phyloP scores from a whole-genome alignment of 2,329 filamentous ascomycete species.

The Talaromyces sp. region DNA sequence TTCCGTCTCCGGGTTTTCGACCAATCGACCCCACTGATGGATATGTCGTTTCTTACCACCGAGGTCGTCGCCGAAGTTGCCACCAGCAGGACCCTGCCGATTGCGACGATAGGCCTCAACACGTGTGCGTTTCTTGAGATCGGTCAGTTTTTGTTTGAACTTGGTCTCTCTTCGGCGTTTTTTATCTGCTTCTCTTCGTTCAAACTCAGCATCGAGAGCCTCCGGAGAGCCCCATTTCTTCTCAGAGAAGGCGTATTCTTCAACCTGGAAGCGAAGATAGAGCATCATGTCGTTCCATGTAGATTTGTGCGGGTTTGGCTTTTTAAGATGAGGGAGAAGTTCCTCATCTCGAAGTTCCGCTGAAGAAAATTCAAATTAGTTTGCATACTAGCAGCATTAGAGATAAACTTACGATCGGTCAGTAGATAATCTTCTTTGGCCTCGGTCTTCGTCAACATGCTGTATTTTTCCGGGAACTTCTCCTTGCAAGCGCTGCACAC shows the following conservation, averaged over 20 bases:
- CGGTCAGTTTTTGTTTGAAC: conserved; percentile 81
- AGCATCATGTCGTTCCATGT: conserved; percentile 99
- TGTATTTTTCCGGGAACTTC: conserved; percentile 85
- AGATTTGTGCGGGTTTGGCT: conserved; percentile 90
- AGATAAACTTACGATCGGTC: conserved; percentile 67
- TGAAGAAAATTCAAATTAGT: conserved; percentile 26
- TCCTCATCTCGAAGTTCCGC: conserved; percentile 87
- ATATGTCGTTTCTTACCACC: conserved; percentile 68
- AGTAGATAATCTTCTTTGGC: conserved; percentile 91
- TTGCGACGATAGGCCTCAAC: conserved; percentile 83
- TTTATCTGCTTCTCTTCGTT: conserved; percentile 70
- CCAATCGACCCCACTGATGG: conserved; percentile 72
- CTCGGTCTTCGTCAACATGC: conserved; percentile 92
- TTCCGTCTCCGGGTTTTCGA: conserved; percentile 55
- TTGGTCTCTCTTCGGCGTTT: conserved; percentile 85
- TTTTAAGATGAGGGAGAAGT: conserved; percentile 78
- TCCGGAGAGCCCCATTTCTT: conserved; percentile 89
- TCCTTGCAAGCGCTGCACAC: conserved; percentile 87
- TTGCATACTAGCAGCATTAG: background rate
- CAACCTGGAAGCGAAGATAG: conserved; percentile 87
- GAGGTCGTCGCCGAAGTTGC: conserved; percentile 72
- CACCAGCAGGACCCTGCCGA: conserved; percentile 47
- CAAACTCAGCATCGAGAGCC: conserved; percentile 83
- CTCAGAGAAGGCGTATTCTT: conserved; percentile 78
- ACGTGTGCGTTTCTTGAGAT: conserved; percentile 87